These are phyloP conservation scores for Lanmaoa pseudosensibilis DNA, from an alignment of 768 basidiomycete genomes.

Conservation along the genomic window DNA sequence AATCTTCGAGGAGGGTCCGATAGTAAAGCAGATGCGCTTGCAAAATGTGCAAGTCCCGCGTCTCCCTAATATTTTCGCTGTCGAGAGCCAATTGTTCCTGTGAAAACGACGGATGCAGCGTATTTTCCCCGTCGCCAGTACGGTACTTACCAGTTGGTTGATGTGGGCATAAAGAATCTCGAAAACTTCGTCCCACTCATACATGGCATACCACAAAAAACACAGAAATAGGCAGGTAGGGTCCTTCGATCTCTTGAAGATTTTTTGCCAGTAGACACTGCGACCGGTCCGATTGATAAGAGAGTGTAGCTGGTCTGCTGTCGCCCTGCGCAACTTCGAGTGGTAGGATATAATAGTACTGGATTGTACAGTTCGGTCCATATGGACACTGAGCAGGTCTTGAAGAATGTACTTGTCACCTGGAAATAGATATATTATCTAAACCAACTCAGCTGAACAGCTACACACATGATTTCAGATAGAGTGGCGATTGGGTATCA, in stretches of 20 bases:
- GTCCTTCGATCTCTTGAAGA: constrained; percentile 35
- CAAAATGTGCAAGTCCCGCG: constrained; percentile 54
- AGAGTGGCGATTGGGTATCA: constrained; percentile 52
- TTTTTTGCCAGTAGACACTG: constrained; percentile 36
- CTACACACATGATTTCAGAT: constrained; percentile 33
- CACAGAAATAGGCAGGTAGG: constrained; percentile 56
- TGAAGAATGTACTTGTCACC: constrained; percentile 29
- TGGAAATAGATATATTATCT: constrained; percentile 8
- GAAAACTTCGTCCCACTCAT: constrained; percentile 62
- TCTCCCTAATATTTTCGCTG: constrained; percentile 43
- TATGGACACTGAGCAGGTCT: constrained; percentile 55
- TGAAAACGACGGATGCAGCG: neutral
- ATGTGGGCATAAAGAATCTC: constrained; percentile 53
- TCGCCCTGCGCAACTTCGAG: constrained; percentile 17
- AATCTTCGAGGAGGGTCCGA: constrained; percentile 52
- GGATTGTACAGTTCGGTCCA: constrained; percentile 37
- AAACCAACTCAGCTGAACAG: neutral
- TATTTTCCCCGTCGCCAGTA: neutral
- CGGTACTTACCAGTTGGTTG: constrained; percentile 43
- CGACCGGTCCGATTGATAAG: constrained; percentile 32
- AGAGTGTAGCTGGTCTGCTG: constrained; percentile 27
- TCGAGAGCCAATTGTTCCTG: constrained; percentile 48
- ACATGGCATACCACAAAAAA: constrained; percentile 59
- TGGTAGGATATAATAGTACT: constrained; percentile 34
- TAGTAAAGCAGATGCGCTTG: constrained; percentile 61